Evolutionary conservation across 148 eudicot species (phyloP), one percentile per base, ranked within the genome.

Genomic region (Beta vulgaris): DNA sequence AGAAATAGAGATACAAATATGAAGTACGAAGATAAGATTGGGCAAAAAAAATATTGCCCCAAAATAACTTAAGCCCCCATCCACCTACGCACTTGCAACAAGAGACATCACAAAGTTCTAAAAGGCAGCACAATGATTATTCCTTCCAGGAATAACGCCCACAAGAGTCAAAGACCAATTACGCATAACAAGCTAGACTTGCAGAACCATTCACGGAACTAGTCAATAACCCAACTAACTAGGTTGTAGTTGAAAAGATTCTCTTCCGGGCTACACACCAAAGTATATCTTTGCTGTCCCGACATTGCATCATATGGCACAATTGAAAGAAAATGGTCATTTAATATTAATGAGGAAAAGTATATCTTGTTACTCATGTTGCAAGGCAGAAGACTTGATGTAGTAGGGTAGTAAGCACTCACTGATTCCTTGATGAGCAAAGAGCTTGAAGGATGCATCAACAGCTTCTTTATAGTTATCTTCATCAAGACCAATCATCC

Each of bases 381-480:
- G 69, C 49, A 65, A 65, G 40, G 26, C 39, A 64, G n/a, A 61
- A 19, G 34, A 48, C 12, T 16, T 46, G 25, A 58, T 32, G 59
- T 46, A 25, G 71, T 19, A 61, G 1, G 13, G 23, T 14, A 25
- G 46, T 31, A 62, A 80, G 57, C 73, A 90, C 97, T 86, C 82
- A 95, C 98, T 86, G 62, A 89, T 87, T 81, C 96, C 97, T 82
- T 63, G 90, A 73, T 93, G 82, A 84, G 97, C 84, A 87, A 92
- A 92, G 57, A 95, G 89, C 83, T 95, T 95, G 79, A 83, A 90
- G 71, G 98, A 91, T 62, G 96, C 96, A 70, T 95, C 97, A 64
- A 87, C 75, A 37, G 97, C 97, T 88, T 95, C 98, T 88, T 89
- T 92, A 75, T 92, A 92, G 75, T 95, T 95, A 82, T 92, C 97